These are phyloP conservation scores for Cladosporium sp. DNA, from an alignment of 2,329 filamentous ascomycete genomes.

Conservation along the genomic window DNA sequence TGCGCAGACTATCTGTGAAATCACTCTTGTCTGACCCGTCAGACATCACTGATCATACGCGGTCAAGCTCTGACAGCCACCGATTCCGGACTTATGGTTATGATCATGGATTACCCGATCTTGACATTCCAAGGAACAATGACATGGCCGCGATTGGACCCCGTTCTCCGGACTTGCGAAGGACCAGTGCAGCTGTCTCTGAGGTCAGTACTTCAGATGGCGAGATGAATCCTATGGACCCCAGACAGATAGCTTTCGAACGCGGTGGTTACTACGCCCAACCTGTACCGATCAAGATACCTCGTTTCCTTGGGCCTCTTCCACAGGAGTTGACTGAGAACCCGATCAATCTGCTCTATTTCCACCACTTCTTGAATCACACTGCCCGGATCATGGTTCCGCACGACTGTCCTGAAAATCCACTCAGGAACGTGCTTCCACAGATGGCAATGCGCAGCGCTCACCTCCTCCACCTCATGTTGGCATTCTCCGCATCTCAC, in stretches of 20 bases:
- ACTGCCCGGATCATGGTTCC: conserved; percentile 65
- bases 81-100: conserved; percentile 57
- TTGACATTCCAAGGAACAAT: conserved; percentile 67
- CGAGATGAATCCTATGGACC: conserved; percentile 23
- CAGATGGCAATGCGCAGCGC: conserved; percentile 65
- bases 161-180: conserved; percentile 29
- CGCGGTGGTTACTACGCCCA: conserved; percentile 65
- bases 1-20: conserved; percentile 59
- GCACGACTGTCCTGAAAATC: conserved; percentile 59
- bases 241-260: conserved; percentile 49
- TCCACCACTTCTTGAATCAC: conserved; percentile 73
- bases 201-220: conserved; percentile 25
- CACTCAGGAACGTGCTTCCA: conserved; percentile 58
- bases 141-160: conserved; percentile 60
- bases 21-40: conserved; percentile 57
- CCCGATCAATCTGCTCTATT: conserved; percentile 75
- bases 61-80: conserved; percentile 16
- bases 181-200: conserved; percentile 27
- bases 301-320: conserved; percentile 53
- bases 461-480: conserved; percentile 69
- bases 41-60: conserved; percentile 21
- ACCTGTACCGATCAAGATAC: conserved; percentile 62
- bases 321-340: conserved; percentile 60
- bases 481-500: conserved; percentile 82
- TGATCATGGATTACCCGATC: conserved; percentile 65